A percentile compares a stretch with the other conserved stretches of the same genome.
These are phyloP conservation scores for Chenopodium formosanum DNA, from an alignment of 148 eudicot genomes.

Conservation along the genomic window DNA sequence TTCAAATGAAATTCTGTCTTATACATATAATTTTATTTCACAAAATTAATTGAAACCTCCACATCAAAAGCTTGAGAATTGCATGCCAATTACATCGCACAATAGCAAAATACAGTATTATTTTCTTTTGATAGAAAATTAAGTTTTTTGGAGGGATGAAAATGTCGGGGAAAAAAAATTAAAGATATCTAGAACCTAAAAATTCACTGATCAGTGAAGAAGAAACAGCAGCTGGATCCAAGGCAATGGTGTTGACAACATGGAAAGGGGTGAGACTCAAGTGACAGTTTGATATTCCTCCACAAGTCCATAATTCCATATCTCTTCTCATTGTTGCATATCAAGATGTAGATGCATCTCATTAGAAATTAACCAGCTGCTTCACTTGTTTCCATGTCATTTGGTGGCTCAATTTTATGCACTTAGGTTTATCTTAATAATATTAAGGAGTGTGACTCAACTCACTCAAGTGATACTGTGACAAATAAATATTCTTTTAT, in stretches of 20 bases:
- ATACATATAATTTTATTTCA: too few species aligned
- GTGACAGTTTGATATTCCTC: neutral
- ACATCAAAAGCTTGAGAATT: neutral
- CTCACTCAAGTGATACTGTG: neutral
- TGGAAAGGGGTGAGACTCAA: neutral
- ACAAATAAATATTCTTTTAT: neutral
- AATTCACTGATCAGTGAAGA: neutral
- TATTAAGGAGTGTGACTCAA: neutral
- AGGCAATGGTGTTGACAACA: neutral
- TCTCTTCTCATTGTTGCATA: neutral
- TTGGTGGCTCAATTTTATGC: neutral
- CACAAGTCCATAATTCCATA: neutral
- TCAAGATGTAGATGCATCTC: neutral
- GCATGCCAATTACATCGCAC: neutral
- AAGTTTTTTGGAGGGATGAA: neutral
- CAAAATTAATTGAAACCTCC: neutral
- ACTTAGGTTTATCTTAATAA: neutral
- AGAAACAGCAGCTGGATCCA: neutral
- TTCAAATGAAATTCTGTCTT: neutral
- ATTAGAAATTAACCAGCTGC: neutral
- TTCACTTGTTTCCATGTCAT: neutral
- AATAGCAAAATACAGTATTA: neutral
- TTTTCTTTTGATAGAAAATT: neutral
- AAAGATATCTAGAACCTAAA: neutral
- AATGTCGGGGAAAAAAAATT: neutral